These are phyloP conservation scores for Colletotrichum shisoi DNA, from an alignment of 2,329 filamentous ascomycete genomes.

Conservation along the genomic window DNA sequence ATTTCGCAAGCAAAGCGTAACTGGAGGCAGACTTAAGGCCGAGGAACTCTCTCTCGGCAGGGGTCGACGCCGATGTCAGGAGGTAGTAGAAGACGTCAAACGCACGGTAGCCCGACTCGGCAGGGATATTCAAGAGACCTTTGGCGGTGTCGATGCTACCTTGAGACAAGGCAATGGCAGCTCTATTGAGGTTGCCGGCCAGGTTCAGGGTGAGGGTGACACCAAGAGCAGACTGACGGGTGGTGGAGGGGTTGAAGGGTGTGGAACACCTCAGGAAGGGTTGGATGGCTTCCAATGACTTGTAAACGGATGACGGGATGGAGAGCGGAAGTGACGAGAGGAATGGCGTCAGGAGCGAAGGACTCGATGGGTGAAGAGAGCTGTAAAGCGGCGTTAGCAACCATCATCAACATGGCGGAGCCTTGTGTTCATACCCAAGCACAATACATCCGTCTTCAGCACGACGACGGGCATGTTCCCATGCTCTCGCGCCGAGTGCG, in stretches of 20 bases:
- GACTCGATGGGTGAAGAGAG: constrained; percentile 86
- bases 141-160: constrained; percentile 85
- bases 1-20: constrained; percentile 81
- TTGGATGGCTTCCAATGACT: constrained; percentile 79
- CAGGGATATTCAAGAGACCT: constrained; percentile 81
- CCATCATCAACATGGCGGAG: neutral
- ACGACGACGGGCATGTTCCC: constrained; percentile 94
- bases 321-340: constrained; percentile 80
- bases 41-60: constrained; percentile 87
- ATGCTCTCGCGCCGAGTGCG: constrained; percentile 79
- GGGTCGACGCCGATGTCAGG: constrained; percentile 86
- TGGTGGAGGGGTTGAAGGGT: constrained; percentile 84
- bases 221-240: constrained; percentile 80
- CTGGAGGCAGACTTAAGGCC: constrained; percentile 77
- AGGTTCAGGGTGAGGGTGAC: constrained; percentile 84
- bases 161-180: constrained; percentile 79
- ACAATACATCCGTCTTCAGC: constrained; percentile 96
- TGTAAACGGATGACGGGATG: constrained; percentile 77
- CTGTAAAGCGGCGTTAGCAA: constrained; percentile 54
- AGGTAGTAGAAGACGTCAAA: constrained; percentile 99
- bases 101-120: constrained; percentile 82
- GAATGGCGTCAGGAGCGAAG: constrained; percentile 83
- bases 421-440: constrained; percentile 69
- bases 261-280: constrained; percentile 90
- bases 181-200: constrained; percentile 77